These are phyloP conservation scores for Lachancea thermotolerans DNA, from an alignment of 805 yeast species.

Conservation along the genomic window DNA sequence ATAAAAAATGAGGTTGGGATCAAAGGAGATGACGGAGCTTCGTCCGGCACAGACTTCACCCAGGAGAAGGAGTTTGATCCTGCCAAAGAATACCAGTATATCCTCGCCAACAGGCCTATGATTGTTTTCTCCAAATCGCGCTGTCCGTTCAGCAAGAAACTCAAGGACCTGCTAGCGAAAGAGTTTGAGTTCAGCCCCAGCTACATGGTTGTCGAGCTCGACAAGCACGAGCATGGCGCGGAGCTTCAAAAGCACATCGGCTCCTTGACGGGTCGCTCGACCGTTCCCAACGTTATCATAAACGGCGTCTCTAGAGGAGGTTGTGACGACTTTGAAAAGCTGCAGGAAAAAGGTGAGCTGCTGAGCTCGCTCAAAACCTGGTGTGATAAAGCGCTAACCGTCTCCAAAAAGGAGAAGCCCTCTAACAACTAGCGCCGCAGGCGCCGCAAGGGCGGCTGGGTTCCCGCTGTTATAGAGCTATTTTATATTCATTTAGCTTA, in stretches of 20 bases:
- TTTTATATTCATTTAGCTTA: not conserved
- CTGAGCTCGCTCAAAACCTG: conserved; percentile 39
- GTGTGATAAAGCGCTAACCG: conserved; percentile 18
- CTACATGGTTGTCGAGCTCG: conserved; percentile 74
- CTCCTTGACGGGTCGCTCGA: conserved; percentile 62
- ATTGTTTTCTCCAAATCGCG: conserved; percentile 46
- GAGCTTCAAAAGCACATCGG: conserved; percentile 70
- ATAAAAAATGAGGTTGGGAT: conserved; percentile 17
- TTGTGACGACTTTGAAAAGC: conserved; percentile 63
- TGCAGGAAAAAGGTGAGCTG: conserved; percentile 54
- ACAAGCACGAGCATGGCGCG: conserved; percentile 67
- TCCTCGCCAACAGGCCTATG: conserved; percentile 57
- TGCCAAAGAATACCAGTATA: conserved; percentile 47
- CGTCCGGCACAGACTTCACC: not conserved
- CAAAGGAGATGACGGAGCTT: conserved; percentile 4
- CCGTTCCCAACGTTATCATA: conserved; percentile 86
- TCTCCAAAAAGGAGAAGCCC: conserved; percentile 10
- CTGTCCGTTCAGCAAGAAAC: conserved; percentile 71
- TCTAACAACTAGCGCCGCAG: conserved; percentile 3
- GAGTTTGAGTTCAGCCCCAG: conserved; percentile 67
- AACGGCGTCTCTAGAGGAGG: conserved; percentile 81
- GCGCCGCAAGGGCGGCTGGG: not conserved
- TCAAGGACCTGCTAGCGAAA: conserved; percentile 53
- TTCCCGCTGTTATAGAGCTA: too few species aligned
- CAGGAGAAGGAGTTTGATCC: conserved; percentile 37